These are phyloP conservation scores for Nakazawaea siamensis DNA, from an alignment of 805 yeast genomes.

Conservation along the genomic window DNA sequence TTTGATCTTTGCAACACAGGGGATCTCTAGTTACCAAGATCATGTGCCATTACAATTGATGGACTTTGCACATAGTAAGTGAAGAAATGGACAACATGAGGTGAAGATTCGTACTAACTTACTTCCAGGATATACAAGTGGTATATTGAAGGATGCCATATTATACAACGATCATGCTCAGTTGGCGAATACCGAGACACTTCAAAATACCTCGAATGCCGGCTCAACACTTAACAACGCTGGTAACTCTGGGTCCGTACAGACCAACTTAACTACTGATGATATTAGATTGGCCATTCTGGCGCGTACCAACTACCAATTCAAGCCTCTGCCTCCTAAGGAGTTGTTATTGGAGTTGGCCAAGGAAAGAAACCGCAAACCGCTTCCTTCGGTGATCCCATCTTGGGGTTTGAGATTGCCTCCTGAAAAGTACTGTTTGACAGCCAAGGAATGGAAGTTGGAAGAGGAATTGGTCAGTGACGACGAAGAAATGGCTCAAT, in stretches of 20 bases:
- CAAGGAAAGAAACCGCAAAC: conserved; percentile 80
- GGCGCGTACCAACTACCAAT: conserved; percentile 91
- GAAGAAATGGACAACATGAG: background rate
- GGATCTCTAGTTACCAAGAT: conserved; percentile 86
- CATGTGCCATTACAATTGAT: conserved; percentile 92
- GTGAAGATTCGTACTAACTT: conserved; percentile 1
- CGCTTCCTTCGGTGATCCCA: conserved; percentile 86
- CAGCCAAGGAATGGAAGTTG: conserved; percentile 70
- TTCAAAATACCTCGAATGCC: conserved; percentile 7
- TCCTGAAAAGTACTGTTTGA: conserved; percentile 93
- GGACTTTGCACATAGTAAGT: conserved; percentile 83
- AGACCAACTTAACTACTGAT: conserved; percentile 65
- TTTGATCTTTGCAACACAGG: conserved; percentile 87
- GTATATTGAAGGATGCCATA: conserved; percentile 83
- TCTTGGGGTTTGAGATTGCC: conserved; percentile 91
- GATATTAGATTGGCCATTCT: conserved; percentile 90
- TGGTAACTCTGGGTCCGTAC: conserved; percentile 26
- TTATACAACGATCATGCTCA: conserved; percentile 79
- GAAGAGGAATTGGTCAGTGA: conserved; percentile 34
- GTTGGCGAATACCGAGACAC: conserved; percentile 16
- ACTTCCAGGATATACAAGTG: conserved; percentile 66
- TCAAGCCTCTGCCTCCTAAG: conserved; percentile 93
- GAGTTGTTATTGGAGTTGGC: conserved; percentile 87
- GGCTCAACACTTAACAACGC: conserved; percentile 27
- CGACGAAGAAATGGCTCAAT: conserved; percentile 8